Percentiles rank a stretch among this genome's conserved stretches.
Conservation (phyloP, 163 green algal species). For the Chlorella variabilis region DNA sequence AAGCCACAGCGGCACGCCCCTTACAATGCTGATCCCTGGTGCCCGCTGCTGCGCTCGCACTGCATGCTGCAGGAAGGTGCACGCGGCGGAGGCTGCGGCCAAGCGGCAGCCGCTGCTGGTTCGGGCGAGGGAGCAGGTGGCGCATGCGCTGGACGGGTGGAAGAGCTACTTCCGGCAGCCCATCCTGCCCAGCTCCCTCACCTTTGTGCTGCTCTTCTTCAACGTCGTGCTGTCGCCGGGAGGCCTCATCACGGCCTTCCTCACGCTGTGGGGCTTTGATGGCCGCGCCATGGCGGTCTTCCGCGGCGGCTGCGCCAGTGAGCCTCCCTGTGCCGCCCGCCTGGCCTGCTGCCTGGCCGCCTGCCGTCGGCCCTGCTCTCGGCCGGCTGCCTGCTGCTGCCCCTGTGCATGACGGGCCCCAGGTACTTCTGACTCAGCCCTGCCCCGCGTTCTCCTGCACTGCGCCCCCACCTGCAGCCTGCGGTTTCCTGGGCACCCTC, state of each 20-base stretch:
- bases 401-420: too few relatives aligned
- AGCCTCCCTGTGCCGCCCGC: neutral
- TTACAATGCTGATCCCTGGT: too few relatives aligned
- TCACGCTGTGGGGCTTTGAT: conserved; percentile 58
- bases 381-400: too few relatives aligned
- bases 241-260: conserved; percentile 69
- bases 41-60: too few relatives aligned
- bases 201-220: conserved; percentile 73
- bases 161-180: conserved; percentile 51
- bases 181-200: conserved; percentile 56
- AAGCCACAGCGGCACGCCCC: too few relatives aligned
- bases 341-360: too few relatives aligned
- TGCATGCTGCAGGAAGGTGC: conserved; percentile 9
- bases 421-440: too few relatives aligned
- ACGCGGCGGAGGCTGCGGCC: conserved; percentile 18
- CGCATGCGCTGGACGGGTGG: conserved; percentile 43
- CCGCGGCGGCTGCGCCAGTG: conserved; percentile 53
- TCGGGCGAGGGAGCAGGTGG: neutral
- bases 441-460: too few relatives aligned
- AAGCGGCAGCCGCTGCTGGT: neutral
- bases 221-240: conserved; percentile 69
- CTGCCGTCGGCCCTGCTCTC: too few relatives aligned
- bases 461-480: too few relatives aligned
- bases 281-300: conserved; percentile 61
- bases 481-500: conserved; percentile 57